Percentiles rank a stretch among this genome's conserved stretches.
Evolutionary conservation across 257 asterid genomes (phyloP).

Genomic region (Parsonsia alboflavescens): DNA sequence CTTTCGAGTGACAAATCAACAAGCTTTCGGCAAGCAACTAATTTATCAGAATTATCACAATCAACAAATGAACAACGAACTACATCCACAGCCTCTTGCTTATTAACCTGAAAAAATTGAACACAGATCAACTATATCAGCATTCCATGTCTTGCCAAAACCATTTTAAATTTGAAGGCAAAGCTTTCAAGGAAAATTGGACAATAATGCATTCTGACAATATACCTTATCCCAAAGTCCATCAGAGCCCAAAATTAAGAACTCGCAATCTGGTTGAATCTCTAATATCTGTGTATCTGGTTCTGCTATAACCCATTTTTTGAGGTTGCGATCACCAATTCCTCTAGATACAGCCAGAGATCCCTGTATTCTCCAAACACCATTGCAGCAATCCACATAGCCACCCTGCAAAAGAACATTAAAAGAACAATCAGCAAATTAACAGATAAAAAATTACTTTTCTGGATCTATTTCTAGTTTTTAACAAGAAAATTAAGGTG

Average conservation of each 20-base stretch:
- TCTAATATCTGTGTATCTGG: slow-evolving; percentile 50
- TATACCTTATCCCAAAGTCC: slow-evolving; percentile 83
- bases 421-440: slow-evolving; percentile 15
- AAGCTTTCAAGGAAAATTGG: not conserved
- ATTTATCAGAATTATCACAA: slow-evolving; percentile 31
- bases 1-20: slow-evolving; percentile 54
- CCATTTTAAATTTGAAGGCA: not conserved
- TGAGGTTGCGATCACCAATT: slow-evolving; percentile 68
- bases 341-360: slow-evolving; percentile 81
- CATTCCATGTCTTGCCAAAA: not conserved
- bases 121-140: slow-evolving; percentile 11
- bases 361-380: slow-evolving; percentile 88
- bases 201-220: not conserved
- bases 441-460: not conserved
- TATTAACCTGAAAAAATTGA: slow-evolving; percentile 48
- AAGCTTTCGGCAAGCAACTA: slow-evolving; percentile 66
- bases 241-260: slow-evolving; percentile 77
- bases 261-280: slow-evolving; percentile 56
- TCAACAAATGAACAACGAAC: slow-evolving; percentile 39
- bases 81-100: slow-evolving; percentile 76
- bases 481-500: not conserved
- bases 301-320: slow-evolving; percentile 72
- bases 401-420: slow-evolving; percentile 55
- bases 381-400: slow-evolving; percentile 64
- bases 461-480: not conserved